These are phyloP conservation scores for Hanseniaspora occidentalis DNA, from an alignment of 805 yeast genomes.

Conservation along the genomic window DNA sequence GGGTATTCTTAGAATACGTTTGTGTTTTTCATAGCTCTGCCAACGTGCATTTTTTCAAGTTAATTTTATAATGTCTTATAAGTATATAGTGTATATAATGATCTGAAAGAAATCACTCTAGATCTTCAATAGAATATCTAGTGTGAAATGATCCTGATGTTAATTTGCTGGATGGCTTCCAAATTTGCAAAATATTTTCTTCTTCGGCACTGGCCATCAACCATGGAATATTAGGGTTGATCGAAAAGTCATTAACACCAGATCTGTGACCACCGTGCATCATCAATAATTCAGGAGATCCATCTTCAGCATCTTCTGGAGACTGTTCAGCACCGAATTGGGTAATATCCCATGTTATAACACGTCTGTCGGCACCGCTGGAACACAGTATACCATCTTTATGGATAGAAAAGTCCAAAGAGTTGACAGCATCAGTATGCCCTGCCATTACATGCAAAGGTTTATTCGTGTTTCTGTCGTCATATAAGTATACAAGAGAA, in stretches of 20 bases:
- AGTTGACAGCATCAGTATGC: conserved; percentile 60
- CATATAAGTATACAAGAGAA: conserved; percentile 53
- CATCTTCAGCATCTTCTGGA: conserved; percentile 84
- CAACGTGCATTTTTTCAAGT: no score
- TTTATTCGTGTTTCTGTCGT: conserved; percentile 36
- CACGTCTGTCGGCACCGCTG: conserved; percentile 65
- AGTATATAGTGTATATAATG: background rate
- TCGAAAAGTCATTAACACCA: conserved; percentile 57
- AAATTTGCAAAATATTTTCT: conserved; percentile 33
- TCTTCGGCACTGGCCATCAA: conserved; percentile 46
- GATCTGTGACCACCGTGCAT: conserved; percentile 90
- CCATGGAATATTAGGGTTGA: conserved; percentile 65
- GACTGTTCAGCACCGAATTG: conserved; percentile 76
- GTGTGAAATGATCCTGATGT: conserved; percentile 9
- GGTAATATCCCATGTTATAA: conserved; percentile 68
- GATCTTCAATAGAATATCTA: background rate
- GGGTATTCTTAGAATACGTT: no score
- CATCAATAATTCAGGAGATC: conserved; percentile 78
- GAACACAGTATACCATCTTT: conserved; percentile 68
- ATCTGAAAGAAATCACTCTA: background rate
- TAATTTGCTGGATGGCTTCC: conserved; percentile 29
- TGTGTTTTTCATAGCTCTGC: no score
- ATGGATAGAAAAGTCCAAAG: conserved; percentile 67
- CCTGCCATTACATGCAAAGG: conserved; percentile 65
- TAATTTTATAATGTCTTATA: no score